Evolutionary conservation across 2,329 filamentous ascomycete genomes (phyloP).

Genomic region (Dothideomycetes sp.): DNA sequence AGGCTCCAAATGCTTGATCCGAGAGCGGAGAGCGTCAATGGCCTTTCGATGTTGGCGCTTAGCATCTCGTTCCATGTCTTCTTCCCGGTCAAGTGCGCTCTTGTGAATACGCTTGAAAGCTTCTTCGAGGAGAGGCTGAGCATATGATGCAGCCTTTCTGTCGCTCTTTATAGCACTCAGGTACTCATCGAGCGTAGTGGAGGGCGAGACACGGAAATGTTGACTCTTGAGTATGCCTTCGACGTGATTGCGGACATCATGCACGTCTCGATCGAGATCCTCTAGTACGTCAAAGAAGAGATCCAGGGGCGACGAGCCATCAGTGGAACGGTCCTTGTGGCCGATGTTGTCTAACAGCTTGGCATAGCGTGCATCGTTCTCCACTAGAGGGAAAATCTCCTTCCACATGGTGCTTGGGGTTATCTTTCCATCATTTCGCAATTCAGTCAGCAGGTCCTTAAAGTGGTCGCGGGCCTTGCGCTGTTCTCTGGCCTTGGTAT

Average conservation of each 20-base stretch:
- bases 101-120: constrained; percentile 53
- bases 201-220: constrained; percentile 17
- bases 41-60: constrained; percentile 80
- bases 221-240: constrained; percentile 43
- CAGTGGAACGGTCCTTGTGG: constrained; percentile 12
- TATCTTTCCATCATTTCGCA: constrained; percentile 67
- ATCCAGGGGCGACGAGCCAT: constrained; percentile 74
- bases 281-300: constrained; percentile 95
- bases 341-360: constrained; percentile 67
- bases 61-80: constrained; percentile 70
- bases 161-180: constrained; percentile 71
- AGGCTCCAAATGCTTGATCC: constrained; percentile 83
- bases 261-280: constrained; percentile 81
- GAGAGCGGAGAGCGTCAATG: constrained; percentile 71
- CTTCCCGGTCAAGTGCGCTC: constrained; percentile 27
- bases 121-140: constrained; percentile 80
- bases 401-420: constrained; percentile 87
- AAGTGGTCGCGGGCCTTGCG: constrained; percentile 80
- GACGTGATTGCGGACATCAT: constrained; percentile 70
- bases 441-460: constrained; percentile 60
- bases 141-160: constrained; percentile 75
- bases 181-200: constrained; percentile 81
- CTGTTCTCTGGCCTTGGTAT: constrained; percentile 66
- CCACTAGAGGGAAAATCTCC: constrained; percentile 62
- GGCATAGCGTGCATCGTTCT: constrained; percentile 71